A percentile compares a stretch with the other conserved stretches of the same genome.
These are phyloP conservation scores for Ceratopteris richardii DNA, from an alignment of 75 land plant species.

Conservation along the genomic window DNA sequence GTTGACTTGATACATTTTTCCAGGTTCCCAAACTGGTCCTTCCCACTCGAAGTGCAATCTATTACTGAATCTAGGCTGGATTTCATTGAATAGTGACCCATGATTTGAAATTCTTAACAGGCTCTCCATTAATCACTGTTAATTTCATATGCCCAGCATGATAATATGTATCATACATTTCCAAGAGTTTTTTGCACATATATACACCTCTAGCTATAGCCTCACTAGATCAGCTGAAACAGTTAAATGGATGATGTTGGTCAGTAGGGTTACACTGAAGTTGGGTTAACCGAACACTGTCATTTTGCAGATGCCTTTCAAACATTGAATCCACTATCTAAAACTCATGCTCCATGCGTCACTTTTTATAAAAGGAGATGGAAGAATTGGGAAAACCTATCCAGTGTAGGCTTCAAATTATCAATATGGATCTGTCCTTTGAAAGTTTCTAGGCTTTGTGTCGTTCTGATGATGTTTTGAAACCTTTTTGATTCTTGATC, in stretches of 20 bases:
- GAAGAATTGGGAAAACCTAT: too few species aligned
- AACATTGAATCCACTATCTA: too few species aligned
- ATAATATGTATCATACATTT: constrained; percentile 63
- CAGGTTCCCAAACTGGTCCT: constrained; percentile 70
- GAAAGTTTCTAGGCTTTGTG: too few species aligned
- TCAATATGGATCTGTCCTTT: too few species aligned
- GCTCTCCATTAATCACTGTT: constrained; percentile 80
- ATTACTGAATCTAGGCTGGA: constrained; percentile 33
- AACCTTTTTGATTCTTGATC: too few species aligned
- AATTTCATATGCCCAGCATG: constrained; percentile 84
- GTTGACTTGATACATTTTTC: constrained; percentile 59
- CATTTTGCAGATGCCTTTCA: constrained; percentile 78
- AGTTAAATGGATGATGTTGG: constrained; percentile 64
- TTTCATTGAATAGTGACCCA: constrained; percentile 76
- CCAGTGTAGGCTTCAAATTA: too few species aligned
- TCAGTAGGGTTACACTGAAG: constrained; percentile 81
- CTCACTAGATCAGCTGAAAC: constrained; percentile 81
- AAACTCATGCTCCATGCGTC: too few species aligned
- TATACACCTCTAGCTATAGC: constrained; percentile 71
- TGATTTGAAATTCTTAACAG: constrained; percentile 63
- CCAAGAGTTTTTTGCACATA: constrained; percentile 63
- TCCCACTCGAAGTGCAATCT: constrained; percentile 19
- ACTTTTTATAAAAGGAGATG: too few species aligned
- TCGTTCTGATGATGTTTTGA: too few species aligned
- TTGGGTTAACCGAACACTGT: constrained; percentile 77